Conservation (phyloP, 352 stramenopile species). For the Globisporangium takayamanum region DNA sequence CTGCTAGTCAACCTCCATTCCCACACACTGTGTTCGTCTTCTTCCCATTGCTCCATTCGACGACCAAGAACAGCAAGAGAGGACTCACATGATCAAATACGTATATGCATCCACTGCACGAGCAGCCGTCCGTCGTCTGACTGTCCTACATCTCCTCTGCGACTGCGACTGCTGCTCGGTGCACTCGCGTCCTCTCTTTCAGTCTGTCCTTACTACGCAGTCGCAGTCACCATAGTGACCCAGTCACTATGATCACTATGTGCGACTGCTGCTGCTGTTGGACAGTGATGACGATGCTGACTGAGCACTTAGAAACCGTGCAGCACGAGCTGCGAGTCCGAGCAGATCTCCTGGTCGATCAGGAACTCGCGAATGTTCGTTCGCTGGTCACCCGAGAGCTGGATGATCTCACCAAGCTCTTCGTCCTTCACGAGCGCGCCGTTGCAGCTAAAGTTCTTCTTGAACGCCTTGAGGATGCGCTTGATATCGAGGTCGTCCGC, state of each 20-base stretch:
- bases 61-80: no score
- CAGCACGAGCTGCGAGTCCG: constrained; percentile 92
- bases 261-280: not conserved
- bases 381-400: constrained; percentile 98
- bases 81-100: no score
- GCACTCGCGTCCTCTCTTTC: not conserved
- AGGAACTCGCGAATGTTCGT: constrained; percentile 99
- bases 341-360: constrained; percentile 98
- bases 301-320: constrained; percentile 93
- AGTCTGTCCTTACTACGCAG: not conserved
- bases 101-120: no score
- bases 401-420: constrained; percentile 97
- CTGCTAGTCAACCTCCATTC: no score
- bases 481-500: constrained; percentile 98
- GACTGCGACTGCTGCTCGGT: constrained; percentile 1
- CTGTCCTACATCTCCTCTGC: not conserved
- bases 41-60: no score
- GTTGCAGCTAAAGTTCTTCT: constrained; percentile 99
- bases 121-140: no score
- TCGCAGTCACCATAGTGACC: not conserved
- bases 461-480: constrained; percentile 99
- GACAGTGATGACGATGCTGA: not conserved
- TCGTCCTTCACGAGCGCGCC: constrained; percentile 98
- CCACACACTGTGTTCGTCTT: no score
- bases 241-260: not conserved